Evolutionary conservation across 371 early-diverging fungal genomes (phyloP).

Genomic region (Apophysomyces ossiformis): DNA sequence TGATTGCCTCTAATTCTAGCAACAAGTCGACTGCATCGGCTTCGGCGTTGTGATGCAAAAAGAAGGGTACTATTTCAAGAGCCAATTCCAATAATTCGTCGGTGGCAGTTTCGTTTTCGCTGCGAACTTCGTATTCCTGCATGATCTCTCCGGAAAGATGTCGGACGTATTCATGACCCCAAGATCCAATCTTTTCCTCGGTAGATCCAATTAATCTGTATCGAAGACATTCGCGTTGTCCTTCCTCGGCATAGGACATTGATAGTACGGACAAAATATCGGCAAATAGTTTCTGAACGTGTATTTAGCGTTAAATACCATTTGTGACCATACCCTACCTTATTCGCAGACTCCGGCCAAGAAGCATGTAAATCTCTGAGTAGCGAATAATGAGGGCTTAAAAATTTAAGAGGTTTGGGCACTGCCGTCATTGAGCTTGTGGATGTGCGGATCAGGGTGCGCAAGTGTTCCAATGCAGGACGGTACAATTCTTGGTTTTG

Average conservation of each 20-base stretch:
- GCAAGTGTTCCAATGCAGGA: slow-evolving; percentile 86
- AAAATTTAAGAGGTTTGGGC: slow-evolving; percentile 96
- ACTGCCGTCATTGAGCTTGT: slow-evolving; percentile 98
- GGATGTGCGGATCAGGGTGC: slow-evolving; percentile 89
- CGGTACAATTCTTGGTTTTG: slow-evolving; percentile 74
- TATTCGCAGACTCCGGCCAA: slow-evolving; percentile 81
- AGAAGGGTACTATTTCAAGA: slow-evolving; percentile 90
- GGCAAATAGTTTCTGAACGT: slow-evolving; percentile 72
- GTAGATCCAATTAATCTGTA: slow-evolving; percentile 85
- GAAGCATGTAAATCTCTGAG: slow-evolving; percentile 71
- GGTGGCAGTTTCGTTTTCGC: slow-evolving; percentile 60
- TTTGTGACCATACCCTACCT: slow-evolving; percentile 46
- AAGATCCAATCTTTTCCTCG: slow-evolving; percentile 82
- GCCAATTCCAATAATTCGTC: slow-evolving; percentile 77
- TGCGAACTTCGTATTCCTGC: slow-evolving; percentile 75
- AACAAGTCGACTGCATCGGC: slow-evolving; percentile 97
- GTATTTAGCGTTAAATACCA: slow-evolving; percentile 3
- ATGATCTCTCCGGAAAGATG: slow-evolving; percentile 94
- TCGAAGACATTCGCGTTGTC: slow-evolving; percentile 80
- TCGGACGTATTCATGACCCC: slow-evolving; percentile 99
- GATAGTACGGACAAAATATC: slow-evolving; percentile 96
- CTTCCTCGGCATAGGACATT: slow-evolving; percentile 93
- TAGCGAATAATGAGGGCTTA: slow-evolving; percentile 84
- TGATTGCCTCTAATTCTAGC: slow-evolving; percentile 86
- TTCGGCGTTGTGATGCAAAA: slow-evolving; percentile 96